Conservation (phyloP, 371 early-diverging fungal genomes). For the Synchytrium microbalum region DNA sequence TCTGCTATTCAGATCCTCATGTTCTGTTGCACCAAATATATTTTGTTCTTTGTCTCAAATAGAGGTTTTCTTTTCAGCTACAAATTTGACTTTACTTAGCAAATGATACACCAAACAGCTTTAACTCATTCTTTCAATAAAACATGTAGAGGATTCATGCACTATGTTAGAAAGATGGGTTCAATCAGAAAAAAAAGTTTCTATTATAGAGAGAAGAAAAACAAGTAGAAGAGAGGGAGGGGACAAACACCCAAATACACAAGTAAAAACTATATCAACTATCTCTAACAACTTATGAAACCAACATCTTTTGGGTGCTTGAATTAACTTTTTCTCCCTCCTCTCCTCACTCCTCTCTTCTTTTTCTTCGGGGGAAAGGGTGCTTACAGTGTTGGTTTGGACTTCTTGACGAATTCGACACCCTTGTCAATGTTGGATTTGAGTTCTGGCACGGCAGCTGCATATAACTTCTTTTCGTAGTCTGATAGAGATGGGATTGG, state of each 20-base stretch:
- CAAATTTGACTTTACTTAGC: no score
- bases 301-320: not conserved
- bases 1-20: no score
- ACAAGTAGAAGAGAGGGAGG: not conserved
- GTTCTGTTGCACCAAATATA: no score
- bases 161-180: no score
- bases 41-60: no score
- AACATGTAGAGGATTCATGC: no score
- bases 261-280: not conserved
- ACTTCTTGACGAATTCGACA: not conserved
- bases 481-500: conserved; percentile 75
- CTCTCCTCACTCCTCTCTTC: not conserved
- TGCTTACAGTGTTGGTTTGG: not conserved
- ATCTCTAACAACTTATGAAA: not conserved
- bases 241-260: not conserved
- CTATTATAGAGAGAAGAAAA: no score
- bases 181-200: no score
- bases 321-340: not conserved
- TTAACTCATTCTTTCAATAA: no score
- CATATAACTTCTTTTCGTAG: conserved; percentile 85
- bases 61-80: no score
- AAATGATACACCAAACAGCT: no score
- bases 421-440: conserved; percentile 76
- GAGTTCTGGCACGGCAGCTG: conserved; percentile 83
- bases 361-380: not conserved